Evolutionary conservation across 2,329 filamentous ascomycete species (phyloP).

Genomic region (Talaromyces albobiverticillius): DNA sequence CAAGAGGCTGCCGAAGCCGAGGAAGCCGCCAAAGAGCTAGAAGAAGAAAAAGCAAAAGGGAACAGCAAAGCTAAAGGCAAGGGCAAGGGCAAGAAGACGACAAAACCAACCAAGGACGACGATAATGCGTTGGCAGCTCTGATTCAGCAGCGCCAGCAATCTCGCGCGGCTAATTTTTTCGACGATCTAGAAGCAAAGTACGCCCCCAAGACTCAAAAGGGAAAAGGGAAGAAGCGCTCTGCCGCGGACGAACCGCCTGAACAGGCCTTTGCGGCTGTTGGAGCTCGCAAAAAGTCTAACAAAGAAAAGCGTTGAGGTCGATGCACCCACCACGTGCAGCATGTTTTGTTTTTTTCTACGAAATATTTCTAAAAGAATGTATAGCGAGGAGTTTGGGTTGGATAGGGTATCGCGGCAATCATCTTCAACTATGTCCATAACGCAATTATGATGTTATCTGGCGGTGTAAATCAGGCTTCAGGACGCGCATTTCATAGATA

Average conservation of each 20-base stretch:
- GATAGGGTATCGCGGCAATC: too few relatives aligned
- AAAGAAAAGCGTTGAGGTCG: constrained; percentile 25
- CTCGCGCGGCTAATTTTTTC: constrained; percentile 61
- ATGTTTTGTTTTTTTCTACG: too few relatives aligned
- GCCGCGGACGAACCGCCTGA: constrained; percentile 58
- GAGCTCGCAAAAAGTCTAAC: constrained; percentile 38
- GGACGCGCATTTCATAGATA: too few relatives aligned
- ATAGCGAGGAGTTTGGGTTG: constrained; percentile 8
- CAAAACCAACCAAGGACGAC: constrained; percentile 47
- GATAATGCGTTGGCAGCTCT: constrained; percentile 62
- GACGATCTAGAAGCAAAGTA: constrained; percentile 78
- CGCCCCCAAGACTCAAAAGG: constrained; percentile 41
- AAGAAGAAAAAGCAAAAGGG: constrained; percentile 62
- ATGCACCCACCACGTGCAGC: too few relatives aligned
- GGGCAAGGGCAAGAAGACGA: constrained; percentile 37
- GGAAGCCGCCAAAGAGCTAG: constrained; percentile 70
- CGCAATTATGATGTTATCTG: too few relatives aligned
- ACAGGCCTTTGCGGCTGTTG: constrained; percentile 54
- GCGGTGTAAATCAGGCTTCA: too few relatives aligned
- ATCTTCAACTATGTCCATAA: too few relatives aligned
- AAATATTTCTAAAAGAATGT: too few relatives aligned
- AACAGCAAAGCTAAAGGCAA: constrained; percentile 54
- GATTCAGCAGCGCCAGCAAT: constrained; percentile 69
- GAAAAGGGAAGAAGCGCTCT: constrained; percentile 41
- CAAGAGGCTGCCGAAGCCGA: constrained; percentile 71